These are phyloP conservation scores for Oryza rufipogon DNA, from an alignment of 176 grass and related monocot genomes.

Conservation along the genomic window DNA sequence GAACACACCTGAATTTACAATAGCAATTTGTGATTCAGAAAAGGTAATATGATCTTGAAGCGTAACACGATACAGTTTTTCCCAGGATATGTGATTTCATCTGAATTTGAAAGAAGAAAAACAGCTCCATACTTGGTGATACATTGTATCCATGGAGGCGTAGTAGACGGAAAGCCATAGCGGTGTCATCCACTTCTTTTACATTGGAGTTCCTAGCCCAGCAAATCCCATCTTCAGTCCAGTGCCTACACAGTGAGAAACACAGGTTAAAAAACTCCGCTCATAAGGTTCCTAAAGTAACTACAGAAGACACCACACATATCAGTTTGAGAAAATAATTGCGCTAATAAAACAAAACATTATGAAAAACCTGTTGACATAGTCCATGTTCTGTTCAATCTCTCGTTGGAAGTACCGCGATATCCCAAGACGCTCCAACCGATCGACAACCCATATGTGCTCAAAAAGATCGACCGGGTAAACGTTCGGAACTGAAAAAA, in stretches of 20 bases:
- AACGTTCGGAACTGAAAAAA: slow-evolving; percentile 71
- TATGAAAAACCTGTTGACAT: slow-evolving; percentile 63
- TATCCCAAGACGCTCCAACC: slow-evolving; percentile 75
- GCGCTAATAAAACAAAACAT: neutral
- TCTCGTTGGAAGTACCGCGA: slow-evolving; percentile 69
- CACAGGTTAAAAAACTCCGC: neutral
- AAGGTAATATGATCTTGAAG: neutral
- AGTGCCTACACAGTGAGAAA: slow-evolving; percentile 51
- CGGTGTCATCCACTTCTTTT: slow-evolving; percentile 79
- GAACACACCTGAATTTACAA: slow-evolving; percentile 61
- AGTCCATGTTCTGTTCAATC: slow-evolving; percentile 72
- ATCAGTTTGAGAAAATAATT: neutral
- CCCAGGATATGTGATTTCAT: neutral
- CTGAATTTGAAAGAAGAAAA: neutral
- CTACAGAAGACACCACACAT: neutral
- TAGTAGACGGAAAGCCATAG: slow-evolving; percentile 89
- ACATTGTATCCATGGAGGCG: slow-evolving; percentile 78
- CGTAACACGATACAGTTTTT: neutral
- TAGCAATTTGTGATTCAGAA: neutral
- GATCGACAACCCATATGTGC: slow-evolving; percentile 73
- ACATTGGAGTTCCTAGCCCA: slow-evolving; percentile 80
- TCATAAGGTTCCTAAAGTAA: neutral
- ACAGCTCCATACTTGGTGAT: slow-evolving; percentile 52
- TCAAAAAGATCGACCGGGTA: slow-evolving; percentile 89
- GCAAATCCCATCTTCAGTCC: slow-evolving; percentile 85